These are phyloP conservation scores for Geoglossum cookeanum DNA, from an alignment of 2,329 filamentous ascomycete genomes.

Conservation along the genomic window DNA sequence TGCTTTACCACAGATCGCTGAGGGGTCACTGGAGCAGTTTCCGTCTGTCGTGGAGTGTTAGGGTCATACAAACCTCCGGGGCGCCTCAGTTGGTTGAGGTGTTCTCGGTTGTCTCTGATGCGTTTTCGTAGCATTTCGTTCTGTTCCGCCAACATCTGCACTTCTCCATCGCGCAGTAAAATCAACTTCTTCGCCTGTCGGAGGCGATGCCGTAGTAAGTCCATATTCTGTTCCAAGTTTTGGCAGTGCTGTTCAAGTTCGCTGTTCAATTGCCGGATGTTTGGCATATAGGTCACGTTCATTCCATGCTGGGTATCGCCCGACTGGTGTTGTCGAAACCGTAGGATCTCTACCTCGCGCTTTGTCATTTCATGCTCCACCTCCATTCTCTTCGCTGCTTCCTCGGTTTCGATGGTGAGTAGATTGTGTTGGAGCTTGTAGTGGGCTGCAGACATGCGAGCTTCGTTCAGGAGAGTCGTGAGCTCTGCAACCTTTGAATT, in stretches of 20 bases:
- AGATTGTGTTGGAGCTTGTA: conserved; percentile 81
- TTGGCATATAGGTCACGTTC: conserved; percentile 28
- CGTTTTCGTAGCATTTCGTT: conserved; percentile 60
- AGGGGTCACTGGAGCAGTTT: conserved; percentile 18
- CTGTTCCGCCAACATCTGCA: conserved; percentile 51
- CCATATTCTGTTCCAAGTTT: conserved; percentile 45
- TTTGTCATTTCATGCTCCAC: conserved; percentile 89
- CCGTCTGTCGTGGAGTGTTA: conserved; percentile 36
- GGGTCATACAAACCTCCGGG: conserved; percentile 49
- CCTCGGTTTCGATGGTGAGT: conserved; percentile 63
- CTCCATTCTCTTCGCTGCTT: conserved; percentile 67
- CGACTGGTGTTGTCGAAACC: conserved; percentile 26
- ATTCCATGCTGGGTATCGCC: conserved; percentile 40
- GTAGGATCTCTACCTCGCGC: conserved; percentile 67
- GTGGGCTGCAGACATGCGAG: conserved; percentile 71
- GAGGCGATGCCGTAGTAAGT: conserved; percentile 42
- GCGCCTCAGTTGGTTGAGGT: conserved; percentile 61
- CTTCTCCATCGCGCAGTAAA: conserved; percentile 57
- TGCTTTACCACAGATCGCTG: conserved; percentile 27
- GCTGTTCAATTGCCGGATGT: conserved; percentile 18
- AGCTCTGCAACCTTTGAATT: conserved; percentile 28
- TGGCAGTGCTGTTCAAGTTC: conserved; percentile 49
- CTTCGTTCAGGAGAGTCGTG: conserved; percentile 22
- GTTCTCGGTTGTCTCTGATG: conserved; percentile 77
- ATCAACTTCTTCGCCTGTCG: conserved; percentile 61